Evolutionary conservation across 352 stramenopile species (phyloP), one percentile per base, ranked within the genome.

Genomic region (Phytophthora ramorum): DNA sequence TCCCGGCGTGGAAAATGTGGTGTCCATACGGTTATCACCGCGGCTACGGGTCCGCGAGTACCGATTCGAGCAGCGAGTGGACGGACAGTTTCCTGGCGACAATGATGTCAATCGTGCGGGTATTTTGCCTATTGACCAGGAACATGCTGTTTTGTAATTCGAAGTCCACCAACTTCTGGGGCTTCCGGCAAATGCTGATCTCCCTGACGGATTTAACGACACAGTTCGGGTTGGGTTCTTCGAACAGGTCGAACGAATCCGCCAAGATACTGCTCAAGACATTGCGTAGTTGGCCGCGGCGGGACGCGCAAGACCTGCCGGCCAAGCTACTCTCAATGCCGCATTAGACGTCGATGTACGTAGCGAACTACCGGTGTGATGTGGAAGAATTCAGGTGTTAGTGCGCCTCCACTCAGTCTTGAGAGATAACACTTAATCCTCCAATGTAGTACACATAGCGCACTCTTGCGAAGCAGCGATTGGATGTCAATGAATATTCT

Each of bases 141-240:
- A 28, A 4, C 9, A 53, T 14, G 13, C 48, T 10, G n/a, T 44
- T 12, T 10, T 55, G 32, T n/a, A 44, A 8, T 55, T 55, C 28
- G n/a, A 55, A 12, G 30, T n/a, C 30, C 8, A 55, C 32, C 48
- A 14, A 17, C 48, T 55, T 32, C 28, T 55, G n/a, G 48, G 44
- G 30, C 48, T 55, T 44, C 32, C 7, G n/a, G 30, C 30, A 13
- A 19, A 19, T 10, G 48, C 17, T 19, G 19, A 44, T n/a, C 49
- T 56, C 16, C 49, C 49, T 9, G 4, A 34, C 2, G 34, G 49
- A 51, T 56, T 45, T 19, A 20, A 56, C 17, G 20, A 44, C 13
- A n/a, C 32, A 13, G 49, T 56, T 4, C 3, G 4, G 4, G 7
- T 56, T 13, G 13, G 46, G 20, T 32, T 56, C 5, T 44, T 41